Base-by-base conservation (phyloP, 208 protist genomes). In the Phytomonas sp. region DNA sequence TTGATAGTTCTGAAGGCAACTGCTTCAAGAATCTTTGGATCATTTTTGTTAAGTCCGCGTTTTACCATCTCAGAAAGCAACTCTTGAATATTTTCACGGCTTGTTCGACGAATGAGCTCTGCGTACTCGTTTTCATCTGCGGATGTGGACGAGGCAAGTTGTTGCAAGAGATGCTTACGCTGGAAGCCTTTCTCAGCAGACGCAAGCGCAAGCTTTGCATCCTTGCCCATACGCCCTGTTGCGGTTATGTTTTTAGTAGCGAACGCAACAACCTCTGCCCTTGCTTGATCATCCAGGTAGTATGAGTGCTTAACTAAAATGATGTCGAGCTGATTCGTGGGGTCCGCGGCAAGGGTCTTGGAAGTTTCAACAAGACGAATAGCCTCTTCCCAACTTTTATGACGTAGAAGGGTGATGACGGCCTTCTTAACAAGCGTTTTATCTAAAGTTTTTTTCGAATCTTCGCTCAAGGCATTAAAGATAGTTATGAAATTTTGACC, bases 81-180 rank as follows among this genome's bases (percentile, higher is more conserved):
- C 34, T 60, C 68, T n/a, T 75, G 68, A 2, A 84, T 72, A n/a
- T 87, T 72, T n/a, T 86, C 84, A 11, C 62, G 71, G 26, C 67
- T 53, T 1, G 80, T 83, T n/a, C 82, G 71, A 51, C 81, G 51
- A 67, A 96, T 83, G 37, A 94, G 80, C 68, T 89, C 78, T 0
- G 82, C 86, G 66, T 92, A 94, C 7, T 94, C 76, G 53, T 43
- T 51, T 61, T 96, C 91, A 71, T 93, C 85, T 0, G 87, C 91
- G 60, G 93, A 80, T 26, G 70, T 61, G 9, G 86, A 83, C 23
- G 69, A 76, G 0, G 81, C 73, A 17, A 93, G 69, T 75, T 94
- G 88, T 66, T 72, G 77, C 32, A 94, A 43, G 59, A 82, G 68
- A 56, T 80, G 80, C 40, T 80, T 71, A 29, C 82, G 77, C 11